Evolutionary conservation across 2,329 filamentous ascomycete genomes (phyloP).

Genomic region (Neodidymelliopsis sp.): DNA sequence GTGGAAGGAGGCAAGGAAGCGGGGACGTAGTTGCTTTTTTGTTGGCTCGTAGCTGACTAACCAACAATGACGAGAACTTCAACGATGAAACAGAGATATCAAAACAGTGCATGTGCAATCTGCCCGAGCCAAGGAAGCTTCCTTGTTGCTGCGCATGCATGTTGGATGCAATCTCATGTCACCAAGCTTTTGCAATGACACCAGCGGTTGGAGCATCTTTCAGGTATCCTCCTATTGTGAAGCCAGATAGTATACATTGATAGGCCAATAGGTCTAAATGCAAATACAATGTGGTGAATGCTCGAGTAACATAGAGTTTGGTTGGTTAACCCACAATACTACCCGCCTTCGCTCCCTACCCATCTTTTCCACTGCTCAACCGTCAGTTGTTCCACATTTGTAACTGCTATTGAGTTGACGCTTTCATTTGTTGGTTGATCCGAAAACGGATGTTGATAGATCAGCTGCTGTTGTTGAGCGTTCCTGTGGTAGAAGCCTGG

Average conservation of each 20-base stretch:
- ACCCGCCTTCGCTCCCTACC: slow-evolving; percentile 1
- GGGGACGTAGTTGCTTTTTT: slow-evolving; percentile 9
- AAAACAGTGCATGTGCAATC: not conserved
- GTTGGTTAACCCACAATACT: not conserved
- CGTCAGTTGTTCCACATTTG: slow-evolving; percentile 7
- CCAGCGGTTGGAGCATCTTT: not conserved
- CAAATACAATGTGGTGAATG: not conserved
- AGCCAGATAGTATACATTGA: not conserved
- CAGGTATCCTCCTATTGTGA: no score
- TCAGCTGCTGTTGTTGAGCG: slow-evolving; percentile 6
- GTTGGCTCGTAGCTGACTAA: slow-evolving; percentile 4
- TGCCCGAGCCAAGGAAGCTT: not conserved
- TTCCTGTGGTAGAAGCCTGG: not conserved
- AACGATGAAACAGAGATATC: not conserved
- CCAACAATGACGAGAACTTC: slow-evolving; percentile 5
- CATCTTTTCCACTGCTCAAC: slow-evolving; percentile 14
- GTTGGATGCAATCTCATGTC: not conserved
- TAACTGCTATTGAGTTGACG: not conserved
- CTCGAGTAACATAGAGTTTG: not conserved
- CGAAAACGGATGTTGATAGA: not conserved
- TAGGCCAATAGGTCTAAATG: not conserved
- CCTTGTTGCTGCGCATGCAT: not conserved
- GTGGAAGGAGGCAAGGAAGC: slow-evolving; percentile 1
- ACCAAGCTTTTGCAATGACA: not conserved
- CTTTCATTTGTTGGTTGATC: not conserved